Conservation (phyloP, 208 protist genomes). For the Naegleria fowleri region DNA sequence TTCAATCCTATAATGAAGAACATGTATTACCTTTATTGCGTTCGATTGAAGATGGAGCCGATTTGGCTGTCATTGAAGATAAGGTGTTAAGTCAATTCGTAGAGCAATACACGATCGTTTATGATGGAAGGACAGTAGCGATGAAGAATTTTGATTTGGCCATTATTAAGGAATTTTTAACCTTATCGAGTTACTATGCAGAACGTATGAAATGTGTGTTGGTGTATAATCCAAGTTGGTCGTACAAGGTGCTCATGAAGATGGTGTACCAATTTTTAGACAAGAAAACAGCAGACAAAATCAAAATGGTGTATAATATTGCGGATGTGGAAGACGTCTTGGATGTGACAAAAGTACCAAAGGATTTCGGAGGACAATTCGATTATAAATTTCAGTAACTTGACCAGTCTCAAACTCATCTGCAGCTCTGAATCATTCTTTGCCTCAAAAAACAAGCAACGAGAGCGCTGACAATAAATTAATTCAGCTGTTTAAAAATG, state of each 20-base stretch:
- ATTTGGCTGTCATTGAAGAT: background rate
- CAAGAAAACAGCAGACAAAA: background rate
- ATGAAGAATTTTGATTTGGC: background rate
- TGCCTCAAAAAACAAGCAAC: too few relatives aligned
- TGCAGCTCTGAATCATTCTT: too few relatives aligned
- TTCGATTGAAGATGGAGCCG: background rate
- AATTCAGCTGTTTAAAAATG: too few relatives aligned
- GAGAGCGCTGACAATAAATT: too few relatives aligned
- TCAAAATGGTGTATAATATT: background rate
- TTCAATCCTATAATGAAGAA: background rate
- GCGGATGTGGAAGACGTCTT: background rate
- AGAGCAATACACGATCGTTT: background rate
- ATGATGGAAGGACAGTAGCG: background rate
- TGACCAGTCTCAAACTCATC: too few relatives aligned
- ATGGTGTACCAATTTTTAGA: background rate
- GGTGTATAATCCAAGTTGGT: constrained; percentile 10
- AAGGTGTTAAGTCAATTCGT: background rate
- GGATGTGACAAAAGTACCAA: background rate
- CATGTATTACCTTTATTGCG: background rate
- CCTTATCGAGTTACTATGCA: background rate
- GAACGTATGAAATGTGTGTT: background rate
- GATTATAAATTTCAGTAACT: too few relatives aligned
- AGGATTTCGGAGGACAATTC: background rate
- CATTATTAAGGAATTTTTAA: background rate
- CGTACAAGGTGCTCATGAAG: background rate